Percentiles rank a stretch among this genome's conserved stretches.
These are phyloP conservation scores for Bruguiera gymnorhiza DNA, from an alignment of 345 rosid species.

Conservation along the genomic window DNA sequence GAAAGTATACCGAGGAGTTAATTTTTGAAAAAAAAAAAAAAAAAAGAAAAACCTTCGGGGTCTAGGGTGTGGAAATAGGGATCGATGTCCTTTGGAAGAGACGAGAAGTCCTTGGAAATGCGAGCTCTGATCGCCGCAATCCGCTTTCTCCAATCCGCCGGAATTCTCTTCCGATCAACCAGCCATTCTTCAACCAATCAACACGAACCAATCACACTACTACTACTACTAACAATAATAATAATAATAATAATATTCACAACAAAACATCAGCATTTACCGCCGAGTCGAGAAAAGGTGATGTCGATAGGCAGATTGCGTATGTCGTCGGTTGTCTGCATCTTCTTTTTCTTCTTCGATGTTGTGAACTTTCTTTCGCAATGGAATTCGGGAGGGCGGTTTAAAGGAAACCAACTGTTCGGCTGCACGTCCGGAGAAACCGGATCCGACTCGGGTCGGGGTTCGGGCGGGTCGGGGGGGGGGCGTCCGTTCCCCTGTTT, in stretches of 20 bases:
- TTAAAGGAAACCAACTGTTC: too few species aligned
- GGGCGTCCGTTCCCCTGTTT: too few species aligned
- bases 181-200: conserved; percentile 63
- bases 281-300: conserved; percentile 89
- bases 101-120: conserved; percentile 64
- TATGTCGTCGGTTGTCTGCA: conserved; percentile 67
- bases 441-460: too few species aligned
- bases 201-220: neutral
- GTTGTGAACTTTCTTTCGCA: too few species aligned
- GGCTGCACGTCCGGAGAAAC: too few species aligned
- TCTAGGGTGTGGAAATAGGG: conserved; percentile 76
- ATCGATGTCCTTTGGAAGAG: conserved; percentile 74
- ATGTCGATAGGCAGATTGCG: conserved; percentile 92
- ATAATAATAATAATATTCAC: neutral
- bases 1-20: too few species aligned
- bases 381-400: neutral
- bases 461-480: too few species aligned
- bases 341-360: conserved; percentile 2
- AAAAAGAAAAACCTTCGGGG: conserved; percentile 53
- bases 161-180: conserved; percentile 93
- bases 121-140: conserved; percentile 64
- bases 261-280: conserved; percentile 28
- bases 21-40: neutral
- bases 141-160: conserved; percentile 88
- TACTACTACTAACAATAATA: neutral